A percentile compares a stretch with the other conserved stretches of the same genome.
Conservation (phyloP, 306 rosid species). For the Ormosia semicastrata region DNA sequence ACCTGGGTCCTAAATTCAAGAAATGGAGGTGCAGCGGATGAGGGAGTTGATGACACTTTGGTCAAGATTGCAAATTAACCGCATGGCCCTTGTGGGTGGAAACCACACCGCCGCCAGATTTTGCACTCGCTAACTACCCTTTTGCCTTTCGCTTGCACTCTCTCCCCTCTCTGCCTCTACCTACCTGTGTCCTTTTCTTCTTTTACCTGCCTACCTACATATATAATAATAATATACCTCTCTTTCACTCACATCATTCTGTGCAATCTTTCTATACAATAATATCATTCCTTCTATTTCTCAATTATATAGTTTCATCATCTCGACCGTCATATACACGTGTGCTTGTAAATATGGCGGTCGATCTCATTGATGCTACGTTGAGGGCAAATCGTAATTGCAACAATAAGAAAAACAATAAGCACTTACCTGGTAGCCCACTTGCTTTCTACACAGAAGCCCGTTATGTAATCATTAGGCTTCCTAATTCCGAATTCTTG, state of each 20-base stretch:
- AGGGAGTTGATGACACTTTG: conserved; percentile 61
- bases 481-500: conserved; percentile 37
- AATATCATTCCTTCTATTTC: not conserved
- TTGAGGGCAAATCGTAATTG: conserved; percentile 7
- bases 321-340: not conserved
- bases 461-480: conserved; percentile 34
- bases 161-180: not conserved
- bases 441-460: conserved; percentile 23
- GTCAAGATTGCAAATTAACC: conserved; percentile 40
- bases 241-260: not conserved
- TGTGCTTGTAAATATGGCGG: conserved; percentile 23
- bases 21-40: conserved; percentile 74
- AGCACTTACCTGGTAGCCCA: not conserved
- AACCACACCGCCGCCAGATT: conserved; percentile 86
- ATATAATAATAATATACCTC: not conserved
- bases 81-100: conserved; percentile 78
- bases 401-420: conserved; percentile 5
- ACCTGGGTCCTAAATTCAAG: conserved; percentile 31
- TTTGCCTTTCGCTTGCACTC: not conserved
- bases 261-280: not conserved
- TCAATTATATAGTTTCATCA: not conserved
- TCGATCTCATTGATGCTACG: conserved; percentile 30
- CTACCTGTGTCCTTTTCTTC: not conserved
- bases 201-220: not conserved
- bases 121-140: conserved; percentile 60